Evolutionary conservation across 2,329 filamentous ascomycete species (phyloP), one percentile per base, ranked within the genome.

Genomic region (Chrysosphaeria jannelii): DNA sequence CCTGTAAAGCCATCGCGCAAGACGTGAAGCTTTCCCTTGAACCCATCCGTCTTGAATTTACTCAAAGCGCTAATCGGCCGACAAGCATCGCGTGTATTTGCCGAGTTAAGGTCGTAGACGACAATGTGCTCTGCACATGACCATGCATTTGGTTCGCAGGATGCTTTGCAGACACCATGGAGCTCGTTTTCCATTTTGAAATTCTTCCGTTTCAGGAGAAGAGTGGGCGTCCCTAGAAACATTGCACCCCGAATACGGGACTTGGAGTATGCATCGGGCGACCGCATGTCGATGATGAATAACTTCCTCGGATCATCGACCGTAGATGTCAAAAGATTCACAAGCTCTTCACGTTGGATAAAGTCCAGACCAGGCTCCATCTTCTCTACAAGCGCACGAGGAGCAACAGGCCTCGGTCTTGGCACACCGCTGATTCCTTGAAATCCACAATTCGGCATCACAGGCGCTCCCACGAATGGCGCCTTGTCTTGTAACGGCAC

Each of bases 191-290:
- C 56, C 8, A 89, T 58, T 34, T 81, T 81, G 43, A 88, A 93
- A 0, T 78, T 88, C 1, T 75, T 67, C 23, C 85, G 57, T 43
- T 93, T 93, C 10, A 97, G 47, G 9, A 97, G 48, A 0, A 81
- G 93, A 0, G 85, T 93, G 0, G 85, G 85, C 29, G 93, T 89
- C 38, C 85, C 93, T 5, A 97, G 50, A 38, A 88, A 93, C 15
- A 97, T 46, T 1, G 81, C 75, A n/a, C 68, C 67, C 23, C 53
- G 48, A 25, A 93, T 71, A 14, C 72, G 63, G 12, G 71, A 66
- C 21, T 60, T 53, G 1, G 65, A 57, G 37, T 70, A 91, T 32
- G 81, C 75, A 11, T 78, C 76, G 14, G 68, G 74, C 0, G 88
- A 78, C 19, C 85, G 63, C 12, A 93, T 57, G 39, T 97, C 85